Evolutionary conservation across 225 moss, liverwort and hornwort genomes (phyloP), one percentile per base, ranked within the genome.

Genomic region (Physcomitrium patens): DNA sequence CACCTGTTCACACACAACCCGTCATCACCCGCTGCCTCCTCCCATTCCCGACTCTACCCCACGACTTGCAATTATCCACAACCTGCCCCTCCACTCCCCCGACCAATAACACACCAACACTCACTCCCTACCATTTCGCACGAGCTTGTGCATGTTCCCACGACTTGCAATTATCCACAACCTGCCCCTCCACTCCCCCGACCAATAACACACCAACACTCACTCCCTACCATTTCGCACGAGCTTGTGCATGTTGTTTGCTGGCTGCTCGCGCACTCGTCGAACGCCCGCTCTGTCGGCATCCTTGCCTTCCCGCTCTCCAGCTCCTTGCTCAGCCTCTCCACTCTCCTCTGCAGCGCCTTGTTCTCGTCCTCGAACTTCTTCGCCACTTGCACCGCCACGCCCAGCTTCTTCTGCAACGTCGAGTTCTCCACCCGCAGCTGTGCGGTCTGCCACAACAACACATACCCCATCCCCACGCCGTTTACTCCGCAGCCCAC

Each of bases 401-500:
- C 60, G 60, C 19, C 82, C 66, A 84, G 67, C 74, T 77, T 92
- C 76, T 84, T 75, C 26, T 68, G 76, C 68, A 90, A 76, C 9
- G 86, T 69, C 3, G 84, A 88, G 63, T 86, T 88, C 68, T 88
- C 86, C 20, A 92, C 85, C 1, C 92, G 90, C 56, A 92, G 69
- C 63, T 92, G 81, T 27, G 92, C 90, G 55, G 90, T 86, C 90
- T 90, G 71, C 31, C 31, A 37, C 19, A 70, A 18, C 8, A 27
- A 48, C 4, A 31, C 53, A n/a, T n/a, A 19, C 37, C 1, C 68
- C 62, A 67, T 26, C 48, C 53, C 19, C 23, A 67, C 28, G 20
- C 49, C 46, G 12, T 37, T 37, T 37, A 37, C 31, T 37, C 31
- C 31, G 7, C 24, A 24, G 24, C 24, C 24, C 24, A 24, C 24